A percentile compares a stretch with the other conserved stretches of the same genome.
Conservation (phyloP, 306 rosid species). For the Luffa aegyptiaca region DNA sequence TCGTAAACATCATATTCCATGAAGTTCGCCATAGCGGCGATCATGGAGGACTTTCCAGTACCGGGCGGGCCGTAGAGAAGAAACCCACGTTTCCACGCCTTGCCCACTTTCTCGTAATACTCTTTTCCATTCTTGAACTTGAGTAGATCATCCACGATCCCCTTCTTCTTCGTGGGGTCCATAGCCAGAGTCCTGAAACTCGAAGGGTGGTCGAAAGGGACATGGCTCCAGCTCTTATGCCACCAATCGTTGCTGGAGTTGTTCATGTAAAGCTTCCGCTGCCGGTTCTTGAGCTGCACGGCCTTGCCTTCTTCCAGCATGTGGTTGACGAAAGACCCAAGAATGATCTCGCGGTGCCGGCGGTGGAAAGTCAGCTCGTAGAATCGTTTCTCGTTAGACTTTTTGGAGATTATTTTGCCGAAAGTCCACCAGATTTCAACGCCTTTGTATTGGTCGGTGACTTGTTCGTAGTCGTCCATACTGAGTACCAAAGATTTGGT, state of each 20-base stretch:
- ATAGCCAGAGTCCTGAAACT: conserved; percentile 34
- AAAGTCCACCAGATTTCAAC: neutral
- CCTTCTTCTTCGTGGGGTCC: conserved; percentile 32
- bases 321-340: conserved; percentile 31
- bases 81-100: conserved; percentile 59
- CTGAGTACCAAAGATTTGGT: conserved; percentile 25
- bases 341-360: conserved; percentile 36
- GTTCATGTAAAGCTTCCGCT: conserved; percentile 63
- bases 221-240: conserved; percentile 33
- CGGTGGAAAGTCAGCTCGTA: conserved; percentile 21
- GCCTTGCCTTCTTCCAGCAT: conserved; percentile 52
- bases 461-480: conserved; percentile 47
- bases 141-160: conserved; percentile 28
- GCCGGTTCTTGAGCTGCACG: conserved; percentile 36
- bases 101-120: conserved; percentile 43
- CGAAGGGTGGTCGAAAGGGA: conserved; percentile 45
- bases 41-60: conserved; percentile 50
- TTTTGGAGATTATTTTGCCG: too few species aligned
- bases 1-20: conserved; percentile 56
- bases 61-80: conserved; percentile 57
- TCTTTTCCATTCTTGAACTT: conserved; percentile 33
- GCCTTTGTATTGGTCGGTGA: conserved; percentile 27
- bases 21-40: conserved; percentile 51
- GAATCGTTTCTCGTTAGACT: too few species aligned
- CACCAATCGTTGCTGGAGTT: conserved; percentile 44